These are phyloP conservation scores for Dysphania ambrosioides DNA, from an alignment of 148 eudicot genomes.

Conservation along the genomic window DNA sequence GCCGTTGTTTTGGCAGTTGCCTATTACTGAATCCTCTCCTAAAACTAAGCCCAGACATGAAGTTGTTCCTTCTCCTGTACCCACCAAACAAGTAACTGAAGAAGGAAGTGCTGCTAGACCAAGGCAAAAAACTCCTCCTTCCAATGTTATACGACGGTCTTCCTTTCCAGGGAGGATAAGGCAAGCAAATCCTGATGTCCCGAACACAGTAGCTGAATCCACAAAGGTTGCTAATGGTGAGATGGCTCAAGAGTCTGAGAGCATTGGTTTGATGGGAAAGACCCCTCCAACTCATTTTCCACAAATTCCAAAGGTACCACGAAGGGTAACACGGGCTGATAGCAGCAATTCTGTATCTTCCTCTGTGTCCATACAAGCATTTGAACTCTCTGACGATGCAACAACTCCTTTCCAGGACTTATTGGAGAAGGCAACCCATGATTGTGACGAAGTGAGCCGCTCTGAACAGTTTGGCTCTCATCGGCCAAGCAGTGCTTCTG, in stretches of 20 bases:
- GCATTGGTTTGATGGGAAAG: constrained; percentile 20
- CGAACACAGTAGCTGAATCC: constrained; percentile 32
- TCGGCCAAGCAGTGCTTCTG: constrained; percentile 32
- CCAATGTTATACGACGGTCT: constrained; percentile 47
- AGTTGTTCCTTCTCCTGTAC: constrained; percentile 44
- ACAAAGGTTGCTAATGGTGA: constrained; percentile 38
- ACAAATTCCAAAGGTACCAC: constrained; percentile 26
- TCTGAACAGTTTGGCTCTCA: constrained; percentile 39
- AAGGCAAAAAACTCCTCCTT: constrained; percentile 77
- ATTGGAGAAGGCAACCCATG: constrained; percentile 34
- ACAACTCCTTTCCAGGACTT: constrained; percentile 37
- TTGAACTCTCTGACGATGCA: constrained; percentile 72
- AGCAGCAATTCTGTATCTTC: constrained; percentile 81
- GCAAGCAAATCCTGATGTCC: constrained; percentile 42
- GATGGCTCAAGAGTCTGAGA: constrained; percentile 37
- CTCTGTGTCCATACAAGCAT: constrained; percentile 69
- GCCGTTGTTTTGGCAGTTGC: constrained; percentile 47
- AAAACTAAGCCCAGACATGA: constrained; percentile 75
- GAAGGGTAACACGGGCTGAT: constrained; percentile 44
- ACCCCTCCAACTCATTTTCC: constrained; percentile 22
- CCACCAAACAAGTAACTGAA: constrained; percentile 41
- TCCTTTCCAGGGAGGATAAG: constrained; percentile 56
- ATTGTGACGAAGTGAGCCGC: constrained; percentile 33
- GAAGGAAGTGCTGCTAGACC: constrained; percentile 49
- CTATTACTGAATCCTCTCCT: constrained; percentile 50